These are phyloP conservation scores for Tricladium varicosporioides DNA, from an alignment of 2,329 filamentous ascomycete genomes.

Conservation along the genomic window DNA sequence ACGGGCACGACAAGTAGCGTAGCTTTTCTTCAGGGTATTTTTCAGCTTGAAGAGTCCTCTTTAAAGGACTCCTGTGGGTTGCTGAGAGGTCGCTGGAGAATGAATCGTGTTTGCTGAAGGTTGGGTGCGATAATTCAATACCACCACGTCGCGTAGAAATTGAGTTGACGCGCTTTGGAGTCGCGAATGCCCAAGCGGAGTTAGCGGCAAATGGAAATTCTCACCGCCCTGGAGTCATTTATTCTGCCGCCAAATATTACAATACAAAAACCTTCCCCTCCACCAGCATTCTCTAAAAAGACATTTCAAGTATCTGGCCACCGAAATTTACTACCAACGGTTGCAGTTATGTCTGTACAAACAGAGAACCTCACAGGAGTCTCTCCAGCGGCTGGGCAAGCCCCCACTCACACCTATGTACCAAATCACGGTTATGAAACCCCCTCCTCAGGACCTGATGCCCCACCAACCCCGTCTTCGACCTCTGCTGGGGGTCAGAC, in stretches of 20 bases:
- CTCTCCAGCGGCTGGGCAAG: constrained; percentile 42
- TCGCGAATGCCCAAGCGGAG: constrained; percentile 1
- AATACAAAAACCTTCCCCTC: not conserved
- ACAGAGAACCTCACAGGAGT: constrained; percentile 16
- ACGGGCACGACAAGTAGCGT: constrained; percentile 11
- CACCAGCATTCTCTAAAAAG: not conserved
- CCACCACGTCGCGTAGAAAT: constrained; percentile 4
- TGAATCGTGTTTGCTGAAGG: not conserved
- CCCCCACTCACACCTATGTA: constrained; percentile 46
- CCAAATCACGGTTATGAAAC: constrained; percentile 48
- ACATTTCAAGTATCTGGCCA: not conserved
- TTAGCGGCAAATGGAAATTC: not conserved
- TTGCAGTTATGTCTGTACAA: not conserved
- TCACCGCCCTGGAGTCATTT: not conserved
- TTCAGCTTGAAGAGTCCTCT: not conserved
- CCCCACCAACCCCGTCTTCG: constrained; percentile 29
- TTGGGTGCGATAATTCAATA: not conserved
- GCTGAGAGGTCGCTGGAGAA: too few species aligned
- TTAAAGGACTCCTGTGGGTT: too few species aligned
- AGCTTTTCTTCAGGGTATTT: not conserved
- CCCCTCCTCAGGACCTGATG: constrained; percentile 33
- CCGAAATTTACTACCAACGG: not conserved
- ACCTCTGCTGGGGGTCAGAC: constrained; percentile 28
- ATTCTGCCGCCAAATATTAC: not conserved
- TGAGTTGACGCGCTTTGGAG: constrained; percentile 4